Base-by-base conservation (phyloP, 345 rosid genomes). In the Eucalyptus dawsonii region DNA sequence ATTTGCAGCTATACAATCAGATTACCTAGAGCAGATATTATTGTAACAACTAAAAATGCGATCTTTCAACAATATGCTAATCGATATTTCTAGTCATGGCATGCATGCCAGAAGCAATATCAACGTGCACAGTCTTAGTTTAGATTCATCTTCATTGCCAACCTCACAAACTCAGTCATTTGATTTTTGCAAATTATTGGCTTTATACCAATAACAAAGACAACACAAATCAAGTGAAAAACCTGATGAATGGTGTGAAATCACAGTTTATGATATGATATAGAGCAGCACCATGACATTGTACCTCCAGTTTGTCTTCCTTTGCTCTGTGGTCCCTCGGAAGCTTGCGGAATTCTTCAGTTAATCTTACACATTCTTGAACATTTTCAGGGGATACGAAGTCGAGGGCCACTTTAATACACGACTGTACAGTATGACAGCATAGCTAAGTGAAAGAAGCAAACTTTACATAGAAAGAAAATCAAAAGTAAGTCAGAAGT, bases 371-470 rank as follows among this genome's bases (percentile, higher is more conserved):
- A 86, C 96, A 95, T 88, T 95, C 95, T 5, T 89, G 80, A 44
- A 95, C 65, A 53, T 93, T 95, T 88, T 95, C 96, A 29, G 97
- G 97, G 8, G 97, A 95, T 62, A 94, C 95, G 37, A 95, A 95
- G 89, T 95, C 97, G 16, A 91, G 89, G 6, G 96, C 97, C 45
- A 95, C 96, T 91, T 95, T 95, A 50, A 94, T 95, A 56, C 97
- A 95, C 2, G 97, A 95, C 97, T 95, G 89, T 11, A 85, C 17
- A 86, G 49, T 21, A 85, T 40, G 12, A 69, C 42, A 49, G 47
- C 17, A 86, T 17, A 69, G 40, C 37, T 40, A 56, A 27, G 86
- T 87, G 51, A 27, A 42, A 40, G 44, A 50, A 31, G 44, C 42
- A 50, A 25, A 80, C 16, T 53, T 51, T 40, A 37, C 3, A 54